phyloP scores from a whole-genome alignment of 2,329 filamentous ascomycete genomes.

The Graphium sp. region DNA sequence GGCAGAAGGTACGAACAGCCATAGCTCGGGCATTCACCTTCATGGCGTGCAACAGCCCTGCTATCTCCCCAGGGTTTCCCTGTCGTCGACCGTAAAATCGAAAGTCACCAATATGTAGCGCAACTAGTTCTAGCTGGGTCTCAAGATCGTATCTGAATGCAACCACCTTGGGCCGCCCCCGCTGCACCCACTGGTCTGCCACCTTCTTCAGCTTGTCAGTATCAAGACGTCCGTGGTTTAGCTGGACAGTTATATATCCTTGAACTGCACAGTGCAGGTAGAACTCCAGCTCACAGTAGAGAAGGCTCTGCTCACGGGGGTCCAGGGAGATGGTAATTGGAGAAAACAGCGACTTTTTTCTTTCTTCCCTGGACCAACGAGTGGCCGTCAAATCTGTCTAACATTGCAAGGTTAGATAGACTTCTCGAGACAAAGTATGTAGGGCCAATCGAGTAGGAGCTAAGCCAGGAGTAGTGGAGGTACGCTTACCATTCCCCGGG shows the following conservation, averaged over 20 bases:
- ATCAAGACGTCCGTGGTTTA: constrained; percentile 36
- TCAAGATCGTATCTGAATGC: constrained; percentile 43
- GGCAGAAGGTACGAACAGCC: constrained; percentile 36
- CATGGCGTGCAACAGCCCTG: constrained; percentile 32
- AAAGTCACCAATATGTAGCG: constrained; percentile 31
- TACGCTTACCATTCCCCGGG: constrained; percentile 31
- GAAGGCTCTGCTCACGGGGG: constrained; percentile 37
- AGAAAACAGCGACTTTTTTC: constrained; percentile 12
- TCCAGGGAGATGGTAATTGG: constrained; percentile 30
- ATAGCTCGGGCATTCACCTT: constrained; percentile 33
- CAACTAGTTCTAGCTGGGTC: constrained; percentile 39
- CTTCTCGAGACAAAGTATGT: not conserved
- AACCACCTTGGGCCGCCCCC: constrained; percentile 35
- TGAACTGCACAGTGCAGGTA: constrained; percentile 32
- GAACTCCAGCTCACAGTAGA: constrained; percentile 43
- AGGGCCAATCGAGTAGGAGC: too few relatives aligned
- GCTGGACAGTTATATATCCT: constrained; percentile 31
- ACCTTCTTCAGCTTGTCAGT: constrained; percentile 32
- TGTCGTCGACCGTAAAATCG: constrained; percentile 33
- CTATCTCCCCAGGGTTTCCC: constrained; percentile 22
- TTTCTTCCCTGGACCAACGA: constrained; percentile 13
- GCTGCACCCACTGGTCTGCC: constrained; percentile 30
- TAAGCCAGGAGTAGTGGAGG: not conserved
- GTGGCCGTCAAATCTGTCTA: constrained; percentile 9
- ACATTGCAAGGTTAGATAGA: constrained; percentile 6